phyloP scores from a whole-genome alignment of 768 basidiomycete genomes.

The Infundibulicybe gibba region DNA sequence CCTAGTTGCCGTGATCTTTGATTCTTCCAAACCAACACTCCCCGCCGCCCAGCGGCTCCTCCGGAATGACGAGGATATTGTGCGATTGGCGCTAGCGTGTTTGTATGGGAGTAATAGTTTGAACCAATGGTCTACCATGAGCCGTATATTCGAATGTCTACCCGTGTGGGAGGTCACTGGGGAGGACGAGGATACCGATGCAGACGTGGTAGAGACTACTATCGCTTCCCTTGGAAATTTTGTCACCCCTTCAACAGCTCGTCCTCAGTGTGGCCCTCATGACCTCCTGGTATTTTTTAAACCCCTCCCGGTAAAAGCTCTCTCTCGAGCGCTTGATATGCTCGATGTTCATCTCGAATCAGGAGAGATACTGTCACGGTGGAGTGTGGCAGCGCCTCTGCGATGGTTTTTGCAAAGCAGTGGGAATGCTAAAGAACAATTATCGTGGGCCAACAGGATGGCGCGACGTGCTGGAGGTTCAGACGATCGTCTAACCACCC shows the following conservation, averaged over 20 bases:
- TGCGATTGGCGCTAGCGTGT: constrained; percentile 80
- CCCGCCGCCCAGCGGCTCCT: constrained; percentile 69
- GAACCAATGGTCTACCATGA: constrained; percentile 82
- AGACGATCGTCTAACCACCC: constrained; percentile 48
- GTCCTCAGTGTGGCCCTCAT: constrained; percentile 50
- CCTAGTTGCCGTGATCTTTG: constrained; percentile 73
- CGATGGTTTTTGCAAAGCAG: constrained; percentile 89
- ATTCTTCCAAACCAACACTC: constrained; percentile 88
- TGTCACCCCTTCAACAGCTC: constrained; percentile 68
- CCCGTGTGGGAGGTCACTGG: constrained; percentile 78
- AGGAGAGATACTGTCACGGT: constrained; percentile 87
- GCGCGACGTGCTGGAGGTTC: constrained; percentile 62
- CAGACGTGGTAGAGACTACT: constrained; percentile 79
- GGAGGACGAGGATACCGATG: constrained; percentile 53
- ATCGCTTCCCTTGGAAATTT: constrained; percentile 77
- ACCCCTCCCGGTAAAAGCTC: constrained; percentile 65
- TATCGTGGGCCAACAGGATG: constrained; percentile 84
- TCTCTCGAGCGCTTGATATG: constrained; percentile 85
- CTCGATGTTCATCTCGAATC: constrained; percentile 93
- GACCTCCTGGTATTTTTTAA: constrained; percentile 83
- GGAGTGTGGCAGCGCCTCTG: constrained; percentile 79
- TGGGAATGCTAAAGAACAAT: constrained; percentile 62
- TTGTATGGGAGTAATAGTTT: constrained; percentile 79
- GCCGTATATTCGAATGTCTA: constrained; percentile 90
- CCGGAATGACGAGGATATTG: constrained; percentile 79